Conservation (phyloP, 2,329 filamentous ascomycete species). For the Cytospora leucostoma region DNA sequence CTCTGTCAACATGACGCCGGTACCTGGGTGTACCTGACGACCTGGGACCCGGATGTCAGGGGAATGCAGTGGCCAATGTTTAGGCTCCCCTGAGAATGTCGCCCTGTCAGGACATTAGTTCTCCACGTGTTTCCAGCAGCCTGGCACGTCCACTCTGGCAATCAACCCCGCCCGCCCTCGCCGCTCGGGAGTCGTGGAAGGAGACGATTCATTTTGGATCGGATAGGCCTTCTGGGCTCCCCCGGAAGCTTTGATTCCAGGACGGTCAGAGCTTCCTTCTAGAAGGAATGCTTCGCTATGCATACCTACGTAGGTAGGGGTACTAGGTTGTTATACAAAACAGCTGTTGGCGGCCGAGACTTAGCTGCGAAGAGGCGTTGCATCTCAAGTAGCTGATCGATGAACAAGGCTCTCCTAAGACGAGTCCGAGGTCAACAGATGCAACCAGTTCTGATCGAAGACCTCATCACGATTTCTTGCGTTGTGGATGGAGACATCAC, state of each 20-base stretch:
- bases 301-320: background rate
- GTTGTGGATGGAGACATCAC: background rate
- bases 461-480: background rate
- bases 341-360: background rate
- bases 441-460: background rate
- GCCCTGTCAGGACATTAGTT: slow-evolving; percentile 11
- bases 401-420: background rate
- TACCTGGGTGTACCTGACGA: slow-evolving; percentile 10
- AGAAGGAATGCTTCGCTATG: slow-evolving; percentile 7
- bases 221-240: background rate
- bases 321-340: background rate
- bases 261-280: slow-evolving; percentile 22
- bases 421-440: background rate
- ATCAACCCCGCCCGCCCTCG: background rate
- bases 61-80: slow-evolving; percentile 2
- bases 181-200: background rate
- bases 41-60: background rate
- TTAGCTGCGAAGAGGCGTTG: background rate
- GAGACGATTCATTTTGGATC: background rate
- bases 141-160: slow-evolving; percentile 1
- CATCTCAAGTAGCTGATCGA: background rate
- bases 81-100: slow-evolving; percentile 20
- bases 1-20: background rate
- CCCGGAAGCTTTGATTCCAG: slow-evolving; percentile 7
- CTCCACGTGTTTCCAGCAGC: slow-evolving; percentile 19